These are phyloP conservation scores for Luffa acutangula DNA, from an alignment of 306 rosid species.

Conservation along the genomic window DNA sequence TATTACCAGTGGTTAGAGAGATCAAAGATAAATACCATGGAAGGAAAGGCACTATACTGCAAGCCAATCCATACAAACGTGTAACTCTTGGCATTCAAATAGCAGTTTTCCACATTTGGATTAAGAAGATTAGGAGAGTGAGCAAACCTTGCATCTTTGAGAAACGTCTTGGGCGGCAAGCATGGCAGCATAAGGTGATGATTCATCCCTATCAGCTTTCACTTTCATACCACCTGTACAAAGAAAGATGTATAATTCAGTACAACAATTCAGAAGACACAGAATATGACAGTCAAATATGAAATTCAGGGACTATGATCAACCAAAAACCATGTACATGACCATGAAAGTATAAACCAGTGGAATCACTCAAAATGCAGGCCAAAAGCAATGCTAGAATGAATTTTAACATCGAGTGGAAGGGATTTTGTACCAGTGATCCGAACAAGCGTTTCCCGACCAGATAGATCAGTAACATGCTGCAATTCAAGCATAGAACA, in stretches of 20 bases:
- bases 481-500: conserved; percentile 14
- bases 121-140: not conserved
- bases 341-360: not conserved
- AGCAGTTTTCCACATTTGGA: not conserved
- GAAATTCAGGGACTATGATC: not conserved
- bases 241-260: not conserved
- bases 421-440: conserved; percentile 37
- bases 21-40: not conserved
- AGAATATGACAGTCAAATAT: not conserved
- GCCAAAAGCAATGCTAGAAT: not conserved
- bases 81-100: not conserved
- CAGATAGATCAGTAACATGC: conserved; percentile 92
- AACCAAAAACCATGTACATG: not conserved
- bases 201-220: conserved; percentile 85
- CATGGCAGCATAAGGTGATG: conserved; percentile 92
- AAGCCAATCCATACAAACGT: not conserved
- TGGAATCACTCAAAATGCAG: not conserved
- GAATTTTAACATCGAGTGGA: not conserved
- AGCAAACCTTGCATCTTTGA: conserved; percentile 61
- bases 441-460: conserved; percentile 84
- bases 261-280: not conserved
- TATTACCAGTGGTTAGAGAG: not conserved
- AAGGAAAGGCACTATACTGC: not conserved
- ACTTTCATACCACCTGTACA: conserved; percentile 85
- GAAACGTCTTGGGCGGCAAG: conserved; percentile 94